These are phyloP conservation scores for Pelargonium myrrhifolium DNA, from an alignment of 441 rosid species.

Conservation along the genomic window DNA sequence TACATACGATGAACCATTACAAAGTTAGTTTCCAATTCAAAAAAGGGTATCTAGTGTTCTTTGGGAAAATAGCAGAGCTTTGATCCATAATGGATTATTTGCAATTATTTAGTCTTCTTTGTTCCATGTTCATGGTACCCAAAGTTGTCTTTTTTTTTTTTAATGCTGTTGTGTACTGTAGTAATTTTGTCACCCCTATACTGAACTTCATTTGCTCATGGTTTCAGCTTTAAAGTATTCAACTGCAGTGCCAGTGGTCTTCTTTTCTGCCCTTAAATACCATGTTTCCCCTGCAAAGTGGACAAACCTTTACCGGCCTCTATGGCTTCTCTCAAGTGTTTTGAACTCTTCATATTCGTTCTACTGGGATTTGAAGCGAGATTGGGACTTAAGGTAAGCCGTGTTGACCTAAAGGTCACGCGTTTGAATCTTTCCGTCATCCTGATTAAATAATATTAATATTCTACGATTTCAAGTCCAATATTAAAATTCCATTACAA, in stretches of 20 bases:
- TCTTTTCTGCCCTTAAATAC: constrained; percentile 93
- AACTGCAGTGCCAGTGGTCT: constrained; percentile 89
- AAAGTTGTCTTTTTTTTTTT: not conserved
- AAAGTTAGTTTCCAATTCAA: too few species aligned
- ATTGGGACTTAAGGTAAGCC: constrained; percentile 87
- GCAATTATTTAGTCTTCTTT: too few species aligned
- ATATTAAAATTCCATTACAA: too few species aligned
- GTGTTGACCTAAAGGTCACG: too few species aligned
- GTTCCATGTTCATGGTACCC: too few species aligned
- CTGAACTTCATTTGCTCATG: constrained; percentile 24
- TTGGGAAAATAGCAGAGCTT: too few species aligned
- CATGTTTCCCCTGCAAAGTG: constrained; percentile 66
- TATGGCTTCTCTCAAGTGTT: constrained; percentile 81
- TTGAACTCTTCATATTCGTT: constrained; percentile 77
- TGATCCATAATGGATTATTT: too few species aligned
- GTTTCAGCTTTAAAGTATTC: constrained; percentile 83
- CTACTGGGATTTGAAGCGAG: constrained; percentile 89
- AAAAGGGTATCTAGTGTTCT: too few species aligned
- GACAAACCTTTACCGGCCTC: constrained; percentile 70
- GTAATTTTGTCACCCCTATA: not conserved
- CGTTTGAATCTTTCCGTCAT: too few species aligned
- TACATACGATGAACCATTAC: too few species aligned
- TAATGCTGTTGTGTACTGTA: not conserved
- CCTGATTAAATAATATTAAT: too few species aligned
- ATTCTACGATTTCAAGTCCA: too few species aligned